Conservation (phyloP, 306 rosid genomes). For the Cicer judaicum region DNA sequence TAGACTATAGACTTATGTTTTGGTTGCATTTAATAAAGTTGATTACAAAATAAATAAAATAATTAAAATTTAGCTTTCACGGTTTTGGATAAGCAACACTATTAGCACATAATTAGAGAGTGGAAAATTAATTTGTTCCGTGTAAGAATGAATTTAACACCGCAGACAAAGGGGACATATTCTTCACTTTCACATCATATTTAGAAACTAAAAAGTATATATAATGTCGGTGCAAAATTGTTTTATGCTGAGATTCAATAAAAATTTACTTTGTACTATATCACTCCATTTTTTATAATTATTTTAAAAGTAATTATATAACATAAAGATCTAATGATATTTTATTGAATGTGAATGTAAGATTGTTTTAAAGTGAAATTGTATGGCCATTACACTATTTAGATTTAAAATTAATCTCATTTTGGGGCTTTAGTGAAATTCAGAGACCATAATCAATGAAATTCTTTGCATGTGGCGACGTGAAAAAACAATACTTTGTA, state of each 20-base stretch:
- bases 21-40: neutral
- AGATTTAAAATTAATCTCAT: neutral
- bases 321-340: too few species aligned
- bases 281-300: too few species aligned
- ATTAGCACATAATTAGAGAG: constrained; percentile 13
- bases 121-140: constrained; percentile 8
- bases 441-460: neutral
- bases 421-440: constrained; percentile 7
- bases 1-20: constrained; percentile 34
- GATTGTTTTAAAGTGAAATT: too few species aligned
- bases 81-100: constrained; percentile 32
- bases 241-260: too few species aligned
- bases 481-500: constrained; percentile 17
- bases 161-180: constrained; percentile 30
- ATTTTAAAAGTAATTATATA: too few species aligned
- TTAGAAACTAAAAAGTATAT: too few species aligned
- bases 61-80: constrained; percentile 1
- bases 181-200: neutral
- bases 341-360: too few species aligned
- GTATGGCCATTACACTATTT: too few species aligned
- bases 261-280: too few species aligned
- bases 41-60: constrained; percentile 9
- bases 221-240: too few species aligned
- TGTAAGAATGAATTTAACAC: constrained; percentile 29
- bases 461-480: constrained; percentile 32